These are phyloP conservation scores for Orychophragmus violaceus DNA, from an alignment of 345 rosid species.

Conservation along the genomic window DNA sequence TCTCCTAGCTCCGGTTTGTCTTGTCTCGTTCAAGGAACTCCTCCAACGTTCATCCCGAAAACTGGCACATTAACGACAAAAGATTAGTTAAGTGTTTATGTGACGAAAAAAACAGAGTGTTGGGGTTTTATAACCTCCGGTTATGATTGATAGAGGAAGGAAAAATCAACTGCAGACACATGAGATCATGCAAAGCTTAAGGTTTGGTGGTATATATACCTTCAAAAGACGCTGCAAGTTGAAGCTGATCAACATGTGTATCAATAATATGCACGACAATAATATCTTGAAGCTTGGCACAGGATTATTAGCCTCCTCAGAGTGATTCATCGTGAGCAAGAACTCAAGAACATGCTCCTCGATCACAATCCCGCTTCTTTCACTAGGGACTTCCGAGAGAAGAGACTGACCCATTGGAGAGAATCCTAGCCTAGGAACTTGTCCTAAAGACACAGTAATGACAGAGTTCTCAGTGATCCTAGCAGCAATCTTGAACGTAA, in stretches of 20 bases:
- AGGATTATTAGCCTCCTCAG: conserved; percentile 97
- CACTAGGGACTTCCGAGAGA: conserved; percentile 85
- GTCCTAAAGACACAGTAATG: conserved; percentile 84
- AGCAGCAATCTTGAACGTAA: conserved; percentile 83
- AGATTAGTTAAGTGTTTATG: neutral
- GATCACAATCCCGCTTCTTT: conserved; percentile 65
- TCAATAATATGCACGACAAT: conserved; percentile 86
- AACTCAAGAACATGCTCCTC: conserved; percentile 97
- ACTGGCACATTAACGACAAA: conserved; percentile 37
- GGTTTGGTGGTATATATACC: too few species aligned
- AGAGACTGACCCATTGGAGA: conserved; percentile 75
- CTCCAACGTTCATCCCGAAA: conserved; percentile 97
- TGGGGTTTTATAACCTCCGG: conserved; percentile 55
- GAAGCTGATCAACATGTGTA: conserved; percentile 90
- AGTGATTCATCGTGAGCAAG: conserved; percentile 89
- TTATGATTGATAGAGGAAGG: conserved; percentile 86
- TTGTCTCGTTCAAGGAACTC: conserved; percentile 97
- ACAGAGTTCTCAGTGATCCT: conserved; percentile 87
- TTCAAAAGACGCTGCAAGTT: conserved; percentile 88
- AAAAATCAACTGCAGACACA: too few species aligned
- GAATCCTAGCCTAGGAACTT: conserved; percentile 89
- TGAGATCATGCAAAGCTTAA: too few species aligned
- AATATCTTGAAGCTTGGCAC: conserved; percentile 85
- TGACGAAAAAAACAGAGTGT: neutral
- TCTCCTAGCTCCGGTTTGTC: conserved; percentile 46